Evolutionary conservation across 257 asterid species (phyloP).

Genomic region (Capsicum baccatum): DNA sequence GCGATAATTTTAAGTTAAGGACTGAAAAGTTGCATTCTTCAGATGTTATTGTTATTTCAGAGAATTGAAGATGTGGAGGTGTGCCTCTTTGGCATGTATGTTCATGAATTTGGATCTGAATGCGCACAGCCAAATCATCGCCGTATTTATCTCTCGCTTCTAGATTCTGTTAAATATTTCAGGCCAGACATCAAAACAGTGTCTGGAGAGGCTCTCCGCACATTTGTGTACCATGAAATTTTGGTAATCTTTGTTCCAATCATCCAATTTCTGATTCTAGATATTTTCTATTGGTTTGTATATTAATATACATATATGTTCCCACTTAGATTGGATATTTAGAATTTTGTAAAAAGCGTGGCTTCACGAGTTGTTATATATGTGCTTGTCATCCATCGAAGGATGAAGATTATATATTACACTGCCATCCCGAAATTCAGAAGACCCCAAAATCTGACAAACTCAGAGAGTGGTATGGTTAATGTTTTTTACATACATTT

Average conservation of each 20-base stretch:
- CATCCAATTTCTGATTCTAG: conserved; percentile 3
- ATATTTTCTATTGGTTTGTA: conserved; percentile 24
- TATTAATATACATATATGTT: conserved; percentile 22
- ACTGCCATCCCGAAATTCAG: conserved; percentile 99
- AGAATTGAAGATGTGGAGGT: conserved; percentile 98
- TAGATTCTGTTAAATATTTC: conserved; percentile 97
- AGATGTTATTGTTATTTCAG: conserved; percentile 92
- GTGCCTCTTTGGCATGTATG: conserved; percentile 97
- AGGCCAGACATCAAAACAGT: conserved; percentile 92
- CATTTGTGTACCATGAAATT: conserved; percentile 96
- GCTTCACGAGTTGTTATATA: conserved; percentile 94
- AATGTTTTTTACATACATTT: conserved; percentile 19
- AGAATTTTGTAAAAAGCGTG: conserved; percentile 92
- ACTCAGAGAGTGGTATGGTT: conserved; percentile 92
- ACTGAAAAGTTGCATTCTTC: conserved; percentile 44
- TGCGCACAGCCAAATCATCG: conserved; percentile 97
- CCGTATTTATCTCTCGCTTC: conserved; percentile 94
- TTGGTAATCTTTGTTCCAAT: conserved; percentile 58
- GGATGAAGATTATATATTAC: conserved; percentile 96
- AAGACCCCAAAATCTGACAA: conserved; percentile 98
- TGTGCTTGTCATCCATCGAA: conserved; percentile 98
- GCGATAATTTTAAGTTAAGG: not conserved
- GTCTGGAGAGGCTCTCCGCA: conserved; percentile 97
- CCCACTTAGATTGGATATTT: conserved; percentile 85
- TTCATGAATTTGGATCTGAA: conserved; percentile 98